Conservation (phyloP, 2,329 filamentous ascomycete genomes). For the Macrophomina phaseolina region DNA sequence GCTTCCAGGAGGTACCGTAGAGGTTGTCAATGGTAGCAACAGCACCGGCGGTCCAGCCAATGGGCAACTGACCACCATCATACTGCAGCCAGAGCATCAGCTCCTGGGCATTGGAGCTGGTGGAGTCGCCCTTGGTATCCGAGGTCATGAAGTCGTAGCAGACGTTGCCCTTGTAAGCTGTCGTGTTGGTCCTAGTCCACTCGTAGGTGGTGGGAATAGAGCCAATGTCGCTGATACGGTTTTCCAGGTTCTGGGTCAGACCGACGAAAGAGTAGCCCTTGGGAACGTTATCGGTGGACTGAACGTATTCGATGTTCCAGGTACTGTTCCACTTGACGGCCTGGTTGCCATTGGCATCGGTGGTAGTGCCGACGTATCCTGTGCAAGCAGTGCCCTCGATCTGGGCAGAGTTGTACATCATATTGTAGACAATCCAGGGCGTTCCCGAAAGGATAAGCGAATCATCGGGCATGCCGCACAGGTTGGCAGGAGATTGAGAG, state of each 20-base stretch:
- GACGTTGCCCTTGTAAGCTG: conserved; percentile 41
- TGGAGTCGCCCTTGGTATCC: conserved; percentile 50
- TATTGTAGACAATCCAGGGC: conserved; percentile 54
- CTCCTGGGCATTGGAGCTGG: conserved; percentile 47
- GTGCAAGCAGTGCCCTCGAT: conserved; percentile 51
- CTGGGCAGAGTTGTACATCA: conserved; percentile 51
- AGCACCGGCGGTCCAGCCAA: conserved; percentile 46
- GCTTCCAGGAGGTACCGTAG: conserved; percentile 41
- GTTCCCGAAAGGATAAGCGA: conserved; percentile 43
- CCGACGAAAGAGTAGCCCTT: conserved; percentile 55
- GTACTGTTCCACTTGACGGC: conserved; percentile 48
- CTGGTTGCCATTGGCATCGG: conserved; percentile 38
- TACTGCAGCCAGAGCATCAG: conserved; percentile 55
- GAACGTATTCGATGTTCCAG: conserved; percentile 47
- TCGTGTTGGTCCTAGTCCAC: conserved; percentile 38
- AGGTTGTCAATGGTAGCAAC: conserved; percentile 37
- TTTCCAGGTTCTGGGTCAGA: conserved; percentile 51
- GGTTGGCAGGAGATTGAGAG: conserved; percentile 29
- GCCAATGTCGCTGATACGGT: conserved; percentile 44
- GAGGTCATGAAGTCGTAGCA: conserved; percentile 55
- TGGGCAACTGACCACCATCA: conserved; percentile 50
- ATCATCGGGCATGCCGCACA: conserved; percentile 23
- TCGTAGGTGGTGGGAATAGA: conserved; percentile 49
- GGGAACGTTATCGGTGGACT: conserved; percentile 44
- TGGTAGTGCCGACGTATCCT: conserved; percentile 43